phyloP scores from a whole-genome alignment of 2,329 filamentous ascomycete genomes.

The Cryphonectria parasitica region DNA sequence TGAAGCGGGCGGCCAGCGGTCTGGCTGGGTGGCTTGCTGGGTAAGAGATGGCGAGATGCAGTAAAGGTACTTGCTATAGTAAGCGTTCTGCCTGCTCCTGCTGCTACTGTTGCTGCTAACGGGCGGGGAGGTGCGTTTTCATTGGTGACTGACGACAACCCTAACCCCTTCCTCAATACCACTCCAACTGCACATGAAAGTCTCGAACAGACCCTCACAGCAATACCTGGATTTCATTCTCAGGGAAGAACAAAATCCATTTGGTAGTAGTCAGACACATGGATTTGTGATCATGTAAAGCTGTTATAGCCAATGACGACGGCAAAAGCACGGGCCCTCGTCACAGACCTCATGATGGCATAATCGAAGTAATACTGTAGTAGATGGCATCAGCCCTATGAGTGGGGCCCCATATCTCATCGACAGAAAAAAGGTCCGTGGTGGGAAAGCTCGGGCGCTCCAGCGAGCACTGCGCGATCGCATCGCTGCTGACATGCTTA shows the following conservation, averaged over 20 bases:
- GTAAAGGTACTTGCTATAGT: background rate
- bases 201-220: too few species aligned
- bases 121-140: background rate
- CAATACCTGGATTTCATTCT: background rate
- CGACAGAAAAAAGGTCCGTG: background rate
- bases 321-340: background rate
- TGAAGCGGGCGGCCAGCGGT: background rate
- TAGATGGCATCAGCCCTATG: conserved; percentile 8
- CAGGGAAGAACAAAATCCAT: too few species aligned
- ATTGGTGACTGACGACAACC: background rate
- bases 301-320: background rate
- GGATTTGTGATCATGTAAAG: background rate
- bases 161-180: background rate
- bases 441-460: background rate
- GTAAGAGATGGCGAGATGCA: background rate
- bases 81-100: background rate
- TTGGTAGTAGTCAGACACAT: background rate
- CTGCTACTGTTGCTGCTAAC: background rate
- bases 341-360: background rate
- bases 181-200: background rate
- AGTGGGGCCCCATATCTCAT: background rate
- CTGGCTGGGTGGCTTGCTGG: background rate
- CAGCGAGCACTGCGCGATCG: background rate
- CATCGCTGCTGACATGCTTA: background rate
- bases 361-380: background rate